These are phyloP conservation scores for Selenicereus undatus DNA, from an alignment of 148 eudicot genomes.

Conservation along the genomic window DNA sequence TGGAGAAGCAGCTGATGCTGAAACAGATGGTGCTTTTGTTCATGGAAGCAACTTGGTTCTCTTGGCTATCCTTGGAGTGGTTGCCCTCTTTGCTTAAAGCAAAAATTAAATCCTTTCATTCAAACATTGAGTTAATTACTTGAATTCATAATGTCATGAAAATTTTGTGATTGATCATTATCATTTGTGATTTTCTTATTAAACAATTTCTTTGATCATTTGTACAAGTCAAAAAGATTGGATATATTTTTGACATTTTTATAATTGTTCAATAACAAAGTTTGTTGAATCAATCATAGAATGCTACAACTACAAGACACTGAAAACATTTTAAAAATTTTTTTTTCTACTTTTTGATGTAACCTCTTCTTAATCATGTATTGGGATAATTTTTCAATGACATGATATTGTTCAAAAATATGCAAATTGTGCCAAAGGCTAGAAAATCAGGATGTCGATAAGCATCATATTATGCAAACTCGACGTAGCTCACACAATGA, in stretches of 20 bases:
- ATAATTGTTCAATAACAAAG: no score
- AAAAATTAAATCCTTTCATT: neutral
- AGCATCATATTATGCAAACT: no score
- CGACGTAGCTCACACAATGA: neutral
- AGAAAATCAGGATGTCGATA: neutral
- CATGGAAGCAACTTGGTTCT: conserved; percentile 19
- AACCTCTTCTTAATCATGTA: neutral
- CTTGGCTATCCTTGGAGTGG: conserved; percentile 18
- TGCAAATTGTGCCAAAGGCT: neutral
- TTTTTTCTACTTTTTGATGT: neutral
- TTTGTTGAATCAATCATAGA: no score
- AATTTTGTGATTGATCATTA: no score
- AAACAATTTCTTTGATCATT: no score
- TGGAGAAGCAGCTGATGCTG: neutral
- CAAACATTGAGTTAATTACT: neutral
- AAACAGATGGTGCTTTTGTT: conserved; percentile 12
- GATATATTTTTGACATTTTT: neutral
- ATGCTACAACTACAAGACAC: no score
- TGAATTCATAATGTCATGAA: neutral
- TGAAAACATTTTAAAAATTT: no score
- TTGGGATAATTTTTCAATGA: neutral
- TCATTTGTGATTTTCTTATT: neutral
- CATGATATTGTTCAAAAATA: neutral
- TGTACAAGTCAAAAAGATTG: neutral
- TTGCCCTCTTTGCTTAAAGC: conserved; percentile 21